Evolutionary conservation across 2,329 filamentous ascomycete species (phyloP).

Genomic region (Scedosporium boydii): DNA sequence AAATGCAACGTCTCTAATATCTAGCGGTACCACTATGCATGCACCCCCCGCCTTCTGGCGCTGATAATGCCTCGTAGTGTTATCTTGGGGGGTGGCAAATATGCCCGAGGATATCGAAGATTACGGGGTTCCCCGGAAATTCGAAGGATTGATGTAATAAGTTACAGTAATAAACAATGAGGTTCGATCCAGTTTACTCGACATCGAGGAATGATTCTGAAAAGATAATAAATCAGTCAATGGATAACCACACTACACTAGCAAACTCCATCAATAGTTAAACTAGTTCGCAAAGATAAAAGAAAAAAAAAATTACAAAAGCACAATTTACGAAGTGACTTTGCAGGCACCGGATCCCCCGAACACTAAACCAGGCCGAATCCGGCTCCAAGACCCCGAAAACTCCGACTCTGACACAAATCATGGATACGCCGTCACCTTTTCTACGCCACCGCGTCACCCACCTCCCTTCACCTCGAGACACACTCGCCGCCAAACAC

Average conservation of each 20-base stretch:
- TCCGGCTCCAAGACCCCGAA: not conserved
- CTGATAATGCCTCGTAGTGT: too few species aligned
- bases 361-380: not conserved
- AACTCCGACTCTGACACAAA: not conserved
- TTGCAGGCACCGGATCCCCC: not conserved
- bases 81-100: too few species aligned
- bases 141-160: not conserved
- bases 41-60: not conserved
- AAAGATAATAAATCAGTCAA: too few species aligned
- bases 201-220: too few species aligned
- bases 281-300: not conserved
- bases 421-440: not conserved
- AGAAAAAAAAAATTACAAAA: not conserved
- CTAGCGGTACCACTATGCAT: not conserved
- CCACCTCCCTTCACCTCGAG: constrained; percentile 20
- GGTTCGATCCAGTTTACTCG: too few species aligned
- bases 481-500: constrained; percentile 38
- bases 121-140: not conserved
- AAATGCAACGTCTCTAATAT: not conserved
- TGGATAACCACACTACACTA: too few species aligned
- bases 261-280: not conserved
- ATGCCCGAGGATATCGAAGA: not conserved
- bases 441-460: not conserved
- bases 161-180: too few species aligned
- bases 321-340: not conserved